A percentile compares a stretch with the other conserved stretches of the same genome.
phyloP scores from a whole-genome alignment of 2,329 filamentous ascomycete species.

The Claviceps pazoutovae region DNA sequence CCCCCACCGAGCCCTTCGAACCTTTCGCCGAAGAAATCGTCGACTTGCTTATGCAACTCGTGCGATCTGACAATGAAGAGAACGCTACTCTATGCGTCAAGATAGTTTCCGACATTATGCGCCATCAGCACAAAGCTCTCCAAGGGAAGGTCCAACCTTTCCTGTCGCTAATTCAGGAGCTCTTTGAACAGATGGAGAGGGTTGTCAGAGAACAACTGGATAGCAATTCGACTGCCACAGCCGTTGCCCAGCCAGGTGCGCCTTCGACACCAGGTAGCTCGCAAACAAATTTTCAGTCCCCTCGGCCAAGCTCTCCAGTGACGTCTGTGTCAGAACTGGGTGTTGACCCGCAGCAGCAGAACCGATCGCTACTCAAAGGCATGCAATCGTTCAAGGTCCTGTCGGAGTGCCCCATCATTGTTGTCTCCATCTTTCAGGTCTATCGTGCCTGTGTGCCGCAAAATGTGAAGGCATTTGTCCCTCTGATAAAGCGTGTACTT shows the following conservation, averaged over 20 bases:
- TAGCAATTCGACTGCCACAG: conserved; percentile 49
- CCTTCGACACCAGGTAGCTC: conserved; percentile 55
- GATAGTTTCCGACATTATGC: conserved; percentile 91
- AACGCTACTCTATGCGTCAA: conserved; percentile 98
- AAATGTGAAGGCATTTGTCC: conserved; percentile 86
- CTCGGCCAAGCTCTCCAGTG: conserved; percentile 78
- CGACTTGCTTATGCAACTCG: conserved; percentile 76
- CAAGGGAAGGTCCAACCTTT: conserved; percentile 73
- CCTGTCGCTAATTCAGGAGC: conserved; percentile 79
- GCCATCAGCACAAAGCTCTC: conserved; percentile 77
- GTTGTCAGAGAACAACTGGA: conserved; percentile 95
- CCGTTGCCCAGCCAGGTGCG: conserved; percentile 37
- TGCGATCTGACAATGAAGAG: conserved; percentile 90
- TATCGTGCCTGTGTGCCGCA: conserved; percentile 65
- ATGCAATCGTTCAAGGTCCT: conserved; percentile 99
- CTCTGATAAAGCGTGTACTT: conserved; percentile 82
- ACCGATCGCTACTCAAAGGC: conserved; percentile 68
- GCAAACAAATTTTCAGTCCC: conserved; percentile 68
- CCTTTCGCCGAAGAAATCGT: conserved; percentile 80
- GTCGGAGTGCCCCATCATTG: conserved; percentile 95
- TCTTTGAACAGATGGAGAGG: conserved; percentile 89
- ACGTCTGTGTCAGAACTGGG: conserved; percentile 70
- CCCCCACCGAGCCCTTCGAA: conserved; percentile 67
- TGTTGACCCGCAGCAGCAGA: conserved; percentile 68
- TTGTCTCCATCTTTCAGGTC: conserved; percentile 94